Conservation (phyloP, 2,329 filamentous ascomycete genomes). For the Plectosphaerella plurivora region DNA sequence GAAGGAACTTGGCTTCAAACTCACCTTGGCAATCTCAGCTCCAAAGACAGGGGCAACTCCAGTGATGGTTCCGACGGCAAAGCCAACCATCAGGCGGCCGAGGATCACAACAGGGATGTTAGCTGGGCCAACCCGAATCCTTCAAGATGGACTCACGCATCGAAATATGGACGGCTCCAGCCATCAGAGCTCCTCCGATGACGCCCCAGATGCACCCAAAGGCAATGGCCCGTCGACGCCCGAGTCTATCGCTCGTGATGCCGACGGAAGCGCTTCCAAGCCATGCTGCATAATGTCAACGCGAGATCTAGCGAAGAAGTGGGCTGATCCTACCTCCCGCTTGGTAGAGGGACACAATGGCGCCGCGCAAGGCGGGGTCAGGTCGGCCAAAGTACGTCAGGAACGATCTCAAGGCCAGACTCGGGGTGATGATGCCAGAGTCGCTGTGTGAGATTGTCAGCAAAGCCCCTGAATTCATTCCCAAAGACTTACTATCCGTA, state of each 20-base stretch:
- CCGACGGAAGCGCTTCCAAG: constrained; percentile 34
- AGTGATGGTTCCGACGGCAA: constrained; percentile 34
- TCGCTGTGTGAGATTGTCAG: constrained; percentile 20
- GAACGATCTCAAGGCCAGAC: constrained; percentile 29
- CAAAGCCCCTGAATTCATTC: neutral
- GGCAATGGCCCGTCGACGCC: constrained; percentile 31
- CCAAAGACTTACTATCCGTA: constrained; percentile 28
- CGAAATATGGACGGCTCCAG: constrained; percentile 32
- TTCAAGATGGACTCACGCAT: constrained; percentile 26
- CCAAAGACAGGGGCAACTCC: constrained; percentile 35
- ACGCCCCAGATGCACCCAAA: constrained; percentile 35
- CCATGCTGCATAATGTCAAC: constrained; percentile 22
- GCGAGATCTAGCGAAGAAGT: neutral
- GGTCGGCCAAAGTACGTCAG: constrained; percentile 28
- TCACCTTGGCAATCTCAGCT: constrained; percentile 34
- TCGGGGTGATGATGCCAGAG: constrained; percentile 36
- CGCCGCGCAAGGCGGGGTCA: constrained; percentile 26
- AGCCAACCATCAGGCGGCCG: constrained; percentile 31
- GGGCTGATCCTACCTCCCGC: constrained; percentile 23
- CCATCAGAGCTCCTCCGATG: constrained; percentile 32
- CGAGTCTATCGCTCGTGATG: constrained; percentile 29
- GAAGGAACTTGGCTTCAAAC: neutral
- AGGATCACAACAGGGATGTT: constrained; percentile 23
- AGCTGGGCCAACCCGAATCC: neutral
- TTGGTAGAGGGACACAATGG: constrained; percentile 35